phyloP scores from a whole-genome alignment of 129 eudicot genomes.

The Ambrosia trifida region DNA sequence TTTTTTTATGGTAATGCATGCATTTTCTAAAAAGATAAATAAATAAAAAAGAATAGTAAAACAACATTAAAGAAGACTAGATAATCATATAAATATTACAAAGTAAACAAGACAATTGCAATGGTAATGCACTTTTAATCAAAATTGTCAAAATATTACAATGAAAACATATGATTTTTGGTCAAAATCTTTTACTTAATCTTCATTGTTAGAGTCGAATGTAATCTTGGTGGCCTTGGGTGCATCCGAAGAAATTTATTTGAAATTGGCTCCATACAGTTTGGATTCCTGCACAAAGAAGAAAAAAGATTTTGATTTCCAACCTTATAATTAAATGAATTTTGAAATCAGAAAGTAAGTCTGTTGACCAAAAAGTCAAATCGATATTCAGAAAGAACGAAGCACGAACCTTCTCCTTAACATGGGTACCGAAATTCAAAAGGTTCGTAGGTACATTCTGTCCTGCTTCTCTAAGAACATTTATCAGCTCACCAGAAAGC shows the following conservation, averaged over 20 bases:
- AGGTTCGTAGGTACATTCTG: conserved; percentile 83
- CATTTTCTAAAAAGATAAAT: background rate
- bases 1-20: background rate
- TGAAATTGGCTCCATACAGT: conserved; percentile 92
- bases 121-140: conserved; percentile 1
- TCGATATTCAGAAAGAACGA: background rate
- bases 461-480: conserved; percentile 96
- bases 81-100: conserved; percentile 13
- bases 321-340: background rate
- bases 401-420: conserved; percentile 80
- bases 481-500: conserved; percentile 92
- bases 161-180: conserved; percentile 5
- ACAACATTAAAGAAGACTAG: background rate
- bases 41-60: background rate
- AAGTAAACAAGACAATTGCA: background rate
- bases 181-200: conserved; percentile 34
- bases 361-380: conserved; percentile 6
- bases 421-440: conserved; percentile 91
- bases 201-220: conserved; percentile 73
- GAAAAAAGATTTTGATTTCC: background rate
- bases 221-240: conserved; percentile 77
- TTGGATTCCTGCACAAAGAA: conserved; percentile 71
- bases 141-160: conserved; percentile 11
- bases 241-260: conserved; percentile 90
- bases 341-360: background rate